Percentiles rank a stretch among this genome's conserved stretches.
Evolutionary conservation across 2,329 filamentous ascomycete genomes (phyloP).

Genomic region (Ceratocystiopsis brevicomis): DNA sequence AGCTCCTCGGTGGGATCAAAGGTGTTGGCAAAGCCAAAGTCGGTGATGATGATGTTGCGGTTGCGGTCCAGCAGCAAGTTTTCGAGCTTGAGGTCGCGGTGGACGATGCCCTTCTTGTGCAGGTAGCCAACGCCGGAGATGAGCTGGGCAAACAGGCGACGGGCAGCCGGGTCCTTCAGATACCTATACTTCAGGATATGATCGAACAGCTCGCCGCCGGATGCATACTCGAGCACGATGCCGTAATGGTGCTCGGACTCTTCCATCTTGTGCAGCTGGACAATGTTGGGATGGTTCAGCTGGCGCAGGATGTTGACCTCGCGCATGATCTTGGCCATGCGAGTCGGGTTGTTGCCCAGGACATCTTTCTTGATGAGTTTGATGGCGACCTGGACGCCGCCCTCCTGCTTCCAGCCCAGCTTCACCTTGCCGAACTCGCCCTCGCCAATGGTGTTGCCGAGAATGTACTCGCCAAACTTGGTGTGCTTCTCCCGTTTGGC

Average conservation of each 20-base stretch:
- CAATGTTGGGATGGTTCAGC: conserved; percentile 87
- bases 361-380: conserved; percentile 90
- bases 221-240: conserved; percentile 95
- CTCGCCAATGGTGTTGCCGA: conserved; percentile 90
- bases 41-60: conserved; percentile 97
- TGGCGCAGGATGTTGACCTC: conserved; percentile 83
- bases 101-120: conserved; percentile 96
- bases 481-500: conserved; percentile 50
- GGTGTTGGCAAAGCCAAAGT: conserved; percentile 97
- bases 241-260: conserved; percentile 94
- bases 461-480: conserved; percentile 86
- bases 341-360: conserved; percentile 70
- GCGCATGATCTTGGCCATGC: conserved; percentile 90
- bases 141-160: conserved; percentile 82
- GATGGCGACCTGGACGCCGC: conserved; percentile 86
- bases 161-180: conserved; percentile 79
- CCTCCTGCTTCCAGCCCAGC: conserved; percentile 93
- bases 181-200: conserved; percentile 96
- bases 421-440: conserved; percentile 98
- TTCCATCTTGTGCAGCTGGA: conserved; percentile 92
- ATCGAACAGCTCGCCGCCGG: conserved; percentile 91
- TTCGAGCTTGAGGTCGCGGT: conserved; percentile 90
- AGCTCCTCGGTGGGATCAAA: conserved; percentile 83
- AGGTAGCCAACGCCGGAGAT: conserved; percentile 93
- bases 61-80: conserved; percentile 90